phyloP scores from a whole-genome alignment of 83 land plant genomes.

The Picea engelmannii region DNA sequence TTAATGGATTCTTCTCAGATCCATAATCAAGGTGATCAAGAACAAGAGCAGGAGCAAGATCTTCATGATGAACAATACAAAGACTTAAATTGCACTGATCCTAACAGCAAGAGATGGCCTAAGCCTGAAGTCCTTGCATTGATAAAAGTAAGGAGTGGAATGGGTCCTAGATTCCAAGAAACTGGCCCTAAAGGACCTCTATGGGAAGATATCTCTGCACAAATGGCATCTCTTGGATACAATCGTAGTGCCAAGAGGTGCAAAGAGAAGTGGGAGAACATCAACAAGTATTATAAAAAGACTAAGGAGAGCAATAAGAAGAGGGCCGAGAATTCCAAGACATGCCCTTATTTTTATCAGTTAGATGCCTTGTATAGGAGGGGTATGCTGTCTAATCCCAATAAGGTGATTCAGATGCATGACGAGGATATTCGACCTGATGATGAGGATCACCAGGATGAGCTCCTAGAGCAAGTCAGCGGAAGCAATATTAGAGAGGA shows the following conservation, averaged over 20 bases:
- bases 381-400: slow-evolving; percentile 17
- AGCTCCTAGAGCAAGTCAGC: no score
- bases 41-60: slow-evolving; percentile 14
- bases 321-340: slow-evolving; percentile 46
- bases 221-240: slow-evolving; percentile 37
- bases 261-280: slow-evolving; percentile 30
- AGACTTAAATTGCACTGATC: neutral
- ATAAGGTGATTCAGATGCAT: no score
- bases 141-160: slow-evolving; percentile 13
- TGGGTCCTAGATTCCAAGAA: slow-evolving; percentile 28
- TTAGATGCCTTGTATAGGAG: slow-evolving; percentile 22
- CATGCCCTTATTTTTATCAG: slow-evolving; percentile 50
- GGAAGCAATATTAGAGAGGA: no score
- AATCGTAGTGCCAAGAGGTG: slow-evolving; percentile 34
- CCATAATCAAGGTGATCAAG: neutral
- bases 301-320: slow-evolving; percentile 19
- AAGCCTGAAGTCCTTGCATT: slow-evolving; percentile 20
- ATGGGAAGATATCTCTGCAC: slow-evolving; percentile 38
- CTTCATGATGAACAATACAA: neutral
- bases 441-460: no score
- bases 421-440: no score
- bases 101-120: slow-evolving; percentile 21
- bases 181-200: slow-evolving; percentile 30
- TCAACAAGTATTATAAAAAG: slow-evolving; percentile 14
- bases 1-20: neutral